These are phyloP conservation scores for Viola odorata DNA, from an alignment of 345 rosid species.

Conservation along the genomic window DNA sequence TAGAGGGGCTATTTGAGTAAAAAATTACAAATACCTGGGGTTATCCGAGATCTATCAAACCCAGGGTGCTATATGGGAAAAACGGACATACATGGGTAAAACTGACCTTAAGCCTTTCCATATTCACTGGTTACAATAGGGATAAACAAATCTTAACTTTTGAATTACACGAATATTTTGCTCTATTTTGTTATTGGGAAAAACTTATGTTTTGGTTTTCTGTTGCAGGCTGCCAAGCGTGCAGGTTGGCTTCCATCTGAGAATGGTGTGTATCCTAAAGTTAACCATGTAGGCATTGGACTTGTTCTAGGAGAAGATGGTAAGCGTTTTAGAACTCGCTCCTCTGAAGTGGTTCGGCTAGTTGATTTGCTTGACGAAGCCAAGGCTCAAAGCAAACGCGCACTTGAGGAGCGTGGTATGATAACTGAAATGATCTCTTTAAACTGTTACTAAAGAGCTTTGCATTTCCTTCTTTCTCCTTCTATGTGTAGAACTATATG, in stretches of 20 bases:
- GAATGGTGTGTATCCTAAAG: constrained; percentile 52
- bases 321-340: constrained; percentile 83
- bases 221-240: constrained; percentile 71
- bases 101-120: no score
- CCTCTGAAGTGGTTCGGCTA: constrained; percentile 79
- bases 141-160: background rate
- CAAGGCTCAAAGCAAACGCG: constrained; percentile 68
- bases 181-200: constrained; percentile 6
- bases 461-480: constrained; percentile 2
- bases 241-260: constrained; percentile 84
- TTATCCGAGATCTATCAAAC: background rate
- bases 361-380: constrained; percentile 98
- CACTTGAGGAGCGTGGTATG: constrained; percentile 79
- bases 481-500: background rate
- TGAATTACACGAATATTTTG: background rate
- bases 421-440: constrained; percentile 12
- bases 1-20: no score
- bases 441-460: constrained; percentile 3
- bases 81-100: no score
- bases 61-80: no score
- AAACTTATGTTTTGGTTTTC: constrained; percentile 5
- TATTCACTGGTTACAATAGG: background rate
- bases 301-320: constrained; percentile 94
- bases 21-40: background rate
- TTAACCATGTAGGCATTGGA: constrained; percentile 89